Evolutionary conservation across 176 grass and related monocot genomes (phyloP).

Genomic region (Eragrostis nindensis): DNA sequence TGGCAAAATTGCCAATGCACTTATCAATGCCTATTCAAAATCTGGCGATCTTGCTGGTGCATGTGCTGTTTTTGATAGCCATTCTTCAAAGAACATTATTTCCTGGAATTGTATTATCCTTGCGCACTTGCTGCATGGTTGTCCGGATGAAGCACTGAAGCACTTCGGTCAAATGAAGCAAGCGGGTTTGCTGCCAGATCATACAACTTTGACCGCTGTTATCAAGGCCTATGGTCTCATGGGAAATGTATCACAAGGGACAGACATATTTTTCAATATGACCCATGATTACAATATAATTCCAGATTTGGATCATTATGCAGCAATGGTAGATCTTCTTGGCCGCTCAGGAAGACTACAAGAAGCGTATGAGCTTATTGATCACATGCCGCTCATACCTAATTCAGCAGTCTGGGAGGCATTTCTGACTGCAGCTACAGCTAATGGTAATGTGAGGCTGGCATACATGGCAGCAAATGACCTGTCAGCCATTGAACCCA

Average conservation of each 20-base stretch:
- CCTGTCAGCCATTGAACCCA: conserved; percentile 55
- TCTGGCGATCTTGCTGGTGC: conserved; percentile 63
- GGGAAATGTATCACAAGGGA: conserved; percentile 55
- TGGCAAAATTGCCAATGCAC: conserved; percentile 65
- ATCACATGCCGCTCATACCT: conserved; percentile 60
- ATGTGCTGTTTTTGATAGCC: conserved; percentile 61
- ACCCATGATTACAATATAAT: conserved; percentile 47
- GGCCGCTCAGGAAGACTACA: conserved; percentile 64
- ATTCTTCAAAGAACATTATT: conserved; percentile 61
- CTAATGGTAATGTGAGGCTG: conserved; percentile 59
- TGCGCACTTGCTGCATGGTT: conserved; percentile 58
- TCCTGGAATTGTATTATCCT: conserved; percentile 76
- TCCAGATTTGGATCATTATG: conserved; percentile 68
- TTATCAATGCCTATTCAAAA: conserved; percentile 69
- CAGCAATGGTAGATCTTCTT: conserved; percentile 61
- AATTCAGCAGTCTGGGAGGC: conserved; percentile 62
- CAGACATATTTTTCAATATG: conserved; percentile 57
- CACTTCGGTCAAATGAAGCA: conserved; percentile 64
- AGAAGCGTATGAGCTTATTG: conserved; percentile 69
- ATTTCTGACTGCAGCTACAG: conserved; percentile 60
- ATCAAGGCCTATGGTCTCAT: conserved; percentile 70
- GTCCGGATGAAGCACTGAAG: conserved; percentile 48
- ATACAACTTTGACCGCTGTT: conserved; percentile 59
- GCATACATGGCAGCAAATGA: conserved; percentile 53
- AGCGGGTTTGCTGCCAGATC: conserved; percentile 47